Percentiles rank a stretch among this genome's conserved stretches.
These are phyloP conservation scores for Inga laurina DNA, from an alignment of 306 rosid species.

Conservation along the genomic window DNA sequence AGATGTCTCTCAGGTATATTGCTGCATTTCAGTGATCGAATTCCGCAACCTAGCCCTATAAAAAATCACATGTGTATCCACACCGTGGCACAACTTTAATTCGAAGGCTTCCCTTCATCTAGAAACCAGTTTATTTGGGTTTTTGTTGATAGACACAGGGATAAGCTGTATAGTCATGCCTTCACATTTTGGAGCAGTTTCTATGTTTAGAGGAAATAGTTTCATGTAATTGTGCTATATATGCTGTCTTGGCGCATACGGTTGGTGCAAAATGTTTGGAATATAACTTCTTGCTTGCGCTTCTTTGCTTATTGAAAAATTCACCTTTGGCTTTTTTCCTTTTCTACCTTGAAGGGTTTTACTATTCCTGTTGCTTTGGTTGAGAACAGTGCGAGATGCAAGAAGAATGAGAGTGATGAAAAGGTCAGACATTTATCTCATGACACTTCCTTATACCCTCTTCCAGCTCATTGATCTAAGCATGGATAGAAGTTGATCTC, in stretches of 20 bases:
- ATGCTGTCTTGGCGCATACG: neutral
- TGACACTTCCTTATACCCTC: slow-evolving; percentile 9
- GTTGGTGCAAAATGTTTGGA: slow-evolving; percentile 12
- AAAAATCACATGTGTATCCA: neutral
- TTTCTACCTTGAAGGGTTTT: slow-evolving; percentile 47
- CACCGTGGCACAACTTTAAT: neutral
- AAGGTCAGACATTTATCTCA: slow-evolving; percentile 58
- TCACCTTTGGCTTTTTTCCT: slow-evolving; percentile 14
- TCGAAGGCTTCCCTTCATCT: neutral
- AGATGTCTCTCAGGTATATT: slow-evolving; percentile 52
- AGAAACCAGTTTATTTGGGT: neutral
- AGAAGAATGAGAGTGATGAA: slow-evolving; percentile 79
- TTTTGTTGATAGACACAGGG: neutral
- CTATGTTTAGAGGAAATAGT: neutral
- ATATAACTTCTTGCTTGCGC: neutral
- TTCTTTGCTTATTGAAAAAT: neutral
- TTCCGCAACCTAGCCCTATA: neutral
- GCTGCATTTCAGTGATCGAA: slow-evolving; percentile 1
- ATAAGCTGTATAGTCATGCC: neutral
- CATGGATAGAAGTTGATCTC: slow-evolving; percentile 12
- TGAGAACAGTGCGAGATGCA: slow-evolving; percentile 96
- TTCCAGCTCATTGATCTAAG: neutral
- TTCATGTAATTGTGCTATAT: neutral
- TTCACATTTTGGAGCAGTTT: neutral
- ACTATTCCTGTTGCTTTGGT: slow-evolving; percentile 79